Evolutionary conservation across 768 basidiomycete genomes (phyloP), one percentile per base, ranked within the genome.

Genomic region (Termitomyces sp.): DNA sequence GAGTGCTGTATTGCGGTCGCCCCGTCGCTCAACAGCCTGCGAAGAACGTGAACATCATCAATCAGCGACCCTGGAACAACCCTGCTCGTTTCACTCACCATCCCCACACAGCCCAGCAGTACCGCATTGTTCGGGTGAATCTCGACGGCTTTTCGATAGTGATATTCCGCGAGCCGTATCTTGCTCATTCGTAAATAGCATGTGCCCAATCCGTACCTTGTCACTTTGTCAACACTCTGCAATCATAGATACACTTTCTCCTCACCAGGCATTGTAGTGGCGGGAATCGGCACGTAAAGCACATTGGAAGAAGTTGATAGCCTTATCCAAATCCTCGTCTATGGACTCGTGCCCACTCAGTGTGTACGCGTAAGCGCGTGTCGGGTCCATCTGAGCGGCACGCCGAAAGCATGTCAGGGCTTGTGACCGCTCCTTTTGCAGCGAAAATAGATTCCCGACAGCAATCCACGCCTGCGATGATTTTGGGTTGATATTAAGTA

Each of bases 261-360:
- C 91, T 71, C 72, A 97, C 97, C 97, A 98, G 54, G 97, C 97
- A 75, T 97, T 96, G 74, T 98, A 99, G 74, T 97, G 94, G 73
- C 92, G 86, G 66, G 84, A 76, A 77, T 98, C 94, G 58, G 90
- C 87, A 73, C 91, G 85, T 71, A 99, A 80, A 39, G 96, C 96
- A 56, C 84, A 86, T 71, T 97, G 86, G 70, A 95, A 99, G 77
- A 92, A 95, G 60, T 81, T 84, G 63, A 95, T 86, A 37, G 95
- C 94, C 72, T 88, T 87, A 66, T 96, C 92, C 62, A 93, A 78
- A 77, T 98, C 94, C 66, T 98, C 96, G 73, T 98, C 91, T 65
- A 98, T 85, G 31, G 88, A 91, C 79, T 99, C 97, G 72, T 98
- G 95, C 51, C 97, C 97, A 67, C 93, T 94, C 59, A 99, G 78